These are phyloP conservation scores for Cairneyella variabilis DNA, from an alignment of 495 filamentous ascomycete genomes.

Conservation along the genomic window DNA sequence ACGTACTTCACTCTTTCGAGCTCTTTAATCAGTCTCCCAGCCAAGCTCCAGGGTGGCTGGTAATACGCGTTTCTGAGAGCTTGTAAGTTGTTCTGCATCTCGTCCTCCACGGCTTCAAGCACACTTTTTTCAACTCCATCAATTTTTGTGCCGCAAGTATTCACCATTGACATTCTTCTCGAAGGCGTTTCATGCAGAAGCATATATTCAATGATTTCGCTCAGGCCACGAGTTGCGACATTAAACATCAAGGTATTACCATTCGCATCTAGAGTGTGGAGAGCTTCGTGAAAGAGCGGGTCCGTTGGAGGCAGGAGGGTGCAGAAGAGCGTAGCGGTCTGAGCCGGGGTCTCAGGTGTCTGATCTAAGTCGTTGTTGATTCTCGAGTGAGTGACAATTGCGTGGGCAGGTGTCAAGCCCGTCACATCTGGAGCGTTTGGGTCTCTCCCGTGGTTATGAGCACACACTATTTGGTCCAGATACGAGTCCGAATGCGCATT, in stretches of 20 bases:
- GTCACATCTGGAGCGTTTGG: conserved; percentile 19
- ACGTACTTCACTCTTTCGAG: too few relatives aligned
- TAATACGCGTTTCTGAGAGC: too few relatives aligned
- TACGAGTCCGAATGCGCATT: conserved; percentile 20
- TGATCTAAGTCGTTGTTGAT: too few relatives aligned
- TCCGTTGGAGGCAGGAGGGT: conserved; percentile 9
- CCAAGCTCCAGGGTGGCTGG: too few relatives aligned
- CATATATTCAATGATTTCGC: conserved; percentile 17
- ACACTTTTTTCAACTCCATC: neutral
- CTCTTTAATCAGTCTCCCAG: too few relatives aligned
- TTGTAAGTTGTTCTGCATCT: too few relatives aligned
- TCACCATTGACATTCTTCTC: conserved; percentile 18
- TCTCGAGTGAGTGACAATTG: conserved; percentile 16
- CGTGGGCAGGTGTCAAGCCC: conserved; percentile 20
- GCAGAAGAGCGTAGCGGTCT: conserved; percentile 18
- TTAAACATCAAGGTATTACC: conserved; percentile 19
- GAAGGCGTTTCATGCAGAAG: conserved; percentile 7
- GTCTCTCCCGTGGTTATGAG: conserved; percentile 16
- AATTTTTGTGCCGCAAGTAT: too few relatives aligned
- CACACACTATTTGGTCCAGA: conserved; percentile 20
- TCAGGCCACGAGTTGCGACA: conserved; percentile 14
- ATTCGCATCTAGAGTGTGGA: conserved; percentile 19
- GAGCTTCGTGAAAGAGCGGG: conserved; percentile 7
- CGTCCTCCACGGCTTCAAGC: neutral
- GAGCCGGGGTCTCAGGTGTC: conserved; percentile 7